Evolutionary conservation across 2,329 filamentous ascomycete genomes (phyloP).

Genomic region (Cordyceps javanica): DNA sequence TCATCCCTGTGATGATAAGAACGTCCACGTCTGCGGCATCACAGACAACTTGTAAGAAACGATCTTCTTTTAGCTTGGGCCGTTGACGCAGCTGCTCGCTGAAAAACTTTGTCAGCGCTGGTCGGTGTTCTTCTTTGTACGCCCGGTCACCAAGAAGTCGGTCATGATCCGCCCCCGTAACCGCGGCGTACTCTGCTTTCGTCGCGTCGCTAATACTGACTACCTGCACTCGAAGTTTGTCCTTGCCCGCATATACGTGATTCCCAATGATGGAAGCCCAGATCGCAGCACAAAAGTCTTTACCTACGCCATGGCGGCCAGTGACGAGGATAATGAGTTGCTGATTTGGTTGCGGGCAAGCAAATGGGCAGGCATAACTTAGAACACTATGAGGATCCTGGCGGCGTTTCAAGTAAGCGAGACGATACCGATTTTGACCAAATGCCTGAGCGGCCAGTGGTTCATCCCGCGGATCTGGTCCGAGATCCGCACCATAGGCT

Average conservation of each 20-base stretch:
- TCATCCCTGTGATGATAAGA: slow-evolving; percentile 57
- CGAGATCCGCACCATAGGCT: slow-evolving; percentile 55
- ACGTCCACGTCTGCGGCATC: slow-evolving; percentile 40
- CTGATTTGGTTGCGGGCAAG: slow-evolving; percentile 18
- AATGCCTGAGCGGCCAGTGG: slow-evolving; percentile 48
- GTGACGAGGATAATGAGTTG: slow-evolving; percentile 53
- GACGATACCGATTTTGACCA: slow-evolving; percentile 44
- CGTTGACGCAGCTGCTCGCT: slow-evolving; percentile 38
- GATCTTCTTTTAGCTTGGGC: slow-evolving; percentile 12
- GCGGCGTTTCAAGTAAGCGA: slow-evolving; percentile 43
- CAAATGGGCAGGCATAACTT: slow-evolving; percentile 49
- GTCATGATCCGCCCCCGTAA: slow-evolving; percentile 39
- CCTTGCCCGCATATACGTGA: slow-evolving; percentile 20
- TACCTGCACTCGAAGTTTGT: slow-evolving; percentile 24
- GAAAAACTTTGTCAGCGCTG: slow-evolving; percentile 46
- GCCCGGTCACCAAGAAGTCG: slow-evolving; percentile 45
- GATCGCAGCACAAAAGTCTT: slow-evolving; percentile 51
- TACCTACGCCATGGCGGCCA: slow-evolving; percentile 48
- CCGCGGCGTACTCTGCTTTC: slow-evolving; percentile 51
- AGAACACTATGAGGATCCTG: slow-evolving; percentile 47
- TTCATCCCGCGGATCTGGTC: slow-evolving; percentile 53
- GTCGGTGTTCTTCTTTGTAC: slow-evolving; percentile 57
- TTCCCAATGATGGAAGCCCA: slow-evolving; percentile 40
- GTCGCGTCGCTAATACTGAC: slow-evolving; percentile 44
- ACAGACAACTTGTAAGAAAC: slow-evolving; percentile 43